phyloP scores from a whole-genome alignment of 768 basidiomycete genomes.

The Tricholoma sp. region DNA sequence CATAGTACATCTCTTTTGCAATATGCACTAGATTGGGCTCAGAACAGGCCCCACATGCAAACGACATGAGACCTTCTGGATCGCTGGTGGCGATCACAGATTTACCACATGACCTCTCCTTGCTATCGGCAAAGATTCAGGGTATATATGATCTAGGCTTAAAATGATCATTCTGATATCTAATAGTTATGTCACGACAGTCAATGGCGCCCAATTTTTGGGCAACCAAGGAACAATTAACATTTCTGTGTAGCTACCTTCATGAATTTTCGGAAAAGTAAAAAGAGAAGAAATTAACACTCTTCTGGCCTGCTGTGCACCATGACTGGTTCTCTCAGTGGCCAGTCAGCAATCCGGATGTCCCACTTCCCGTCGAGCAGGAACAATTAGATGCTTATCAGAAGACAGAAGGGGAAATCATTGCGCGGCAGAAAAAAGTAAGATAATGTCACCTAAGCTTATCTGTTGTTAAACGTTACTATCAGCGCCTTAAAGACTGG shows the following conservation, averaged over 20 bases:
- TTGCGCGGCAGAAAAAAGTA: not conserved
- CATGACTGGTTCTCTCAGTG: no score
- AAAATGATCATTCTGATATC: no score
- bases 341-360: no score
- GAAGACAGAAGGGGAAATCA: not conserved
- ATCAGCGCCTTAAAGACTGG: not conserved
- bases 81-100: not conserved
- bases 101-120: not conserved
- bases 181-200: no score
- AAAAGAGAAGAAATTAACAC: no score
- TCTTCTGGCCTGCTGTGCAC: no score
- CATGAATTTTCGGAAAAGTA: not conserved
- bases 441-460: not conserved
- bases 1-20: not conserved
- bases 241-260: not conserved
- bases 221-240: not conserved
- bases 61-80: not conserved
- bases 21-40: not conserved
- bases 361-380: not conserved
- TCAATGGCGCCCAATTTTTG: no score
- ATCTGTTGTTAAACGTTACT: not conserved
- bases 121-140: not conserved
- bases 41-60: not conserved
- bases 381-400: not conserved
- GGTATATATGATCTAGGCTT: no score